Percentiles rank a stretch among this genome's conserved stretches.
These are phyloP conservation scores for Penicillium dipodomyicola DNA, from an alignment of 495 filamentous ascomycete genomes.

Conservation along the genomic window DNA sequence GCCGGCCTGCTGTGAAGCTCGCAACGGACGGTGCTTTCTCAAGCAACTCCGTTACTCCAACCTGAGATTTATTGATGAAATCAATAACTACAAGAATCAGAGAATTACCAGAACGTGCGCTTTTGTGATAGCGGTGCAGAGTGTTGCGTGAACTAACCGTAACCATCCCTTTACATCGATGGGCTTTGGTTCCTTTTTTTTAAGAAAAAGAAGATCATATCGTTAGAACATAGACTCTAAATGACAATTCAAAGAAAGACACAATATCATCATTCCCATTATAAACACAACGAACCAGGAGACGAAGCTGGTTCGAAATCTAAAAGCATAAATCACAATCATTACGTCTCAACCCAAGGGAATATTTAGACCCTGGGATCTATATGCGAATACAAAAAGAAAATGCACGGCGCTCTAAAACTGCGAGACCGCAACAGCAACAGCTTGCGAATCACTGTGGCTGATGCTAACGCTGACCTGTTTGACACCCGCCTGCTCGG, in stretches of 20 bases:
- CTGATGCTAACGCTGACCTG: slow-evolving; percentile 88
- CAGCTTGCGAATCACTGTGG: slow-evolving; percentile 86
- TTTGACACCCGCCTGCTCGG: slow-evolving; percentile 81
- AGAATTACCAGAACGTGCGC: no score
- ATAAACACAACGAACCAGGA: slow-evolving; percentile 35
- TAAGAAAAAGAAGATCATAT: no score
- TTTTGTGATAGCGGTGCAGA: no score
- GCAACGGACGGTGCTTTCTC: no score
- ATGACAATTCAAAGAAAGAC: neutral
- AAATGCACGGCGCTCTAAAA: slow-evolving; percentile 43
- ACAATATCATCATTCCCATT: slow-evolving; percentile 34
- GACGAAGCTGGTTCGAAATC: slow-evolving; percentile 29
- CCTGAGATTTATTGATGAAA: no score
- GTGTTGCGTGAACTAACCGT: no score
- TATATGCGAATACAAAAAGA: slow-evolving; percentile 12
- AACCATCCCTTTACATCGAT: no score
- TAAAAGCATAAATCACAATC: slow-evolving; percentile 35
- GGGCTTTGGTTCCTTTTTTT: no score
- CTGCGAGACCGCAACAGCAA: slow-evolving; percentile 84
- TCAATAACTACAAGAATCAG: no score
- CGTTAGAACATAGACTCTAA: no score
- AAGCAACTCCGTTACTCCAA: no score
- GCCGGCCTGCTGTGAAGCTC: no score
- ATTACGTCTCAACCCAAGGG: slow-evolving; percentile 29
- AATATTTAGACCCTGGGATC: slow-evolving; percentile 6